Evolutionary conservation across 805 yeast genomes (phyloP), one percentile per base, ranked within the genome.

Genomic region (Yamadazyma laniorum): DNA sequence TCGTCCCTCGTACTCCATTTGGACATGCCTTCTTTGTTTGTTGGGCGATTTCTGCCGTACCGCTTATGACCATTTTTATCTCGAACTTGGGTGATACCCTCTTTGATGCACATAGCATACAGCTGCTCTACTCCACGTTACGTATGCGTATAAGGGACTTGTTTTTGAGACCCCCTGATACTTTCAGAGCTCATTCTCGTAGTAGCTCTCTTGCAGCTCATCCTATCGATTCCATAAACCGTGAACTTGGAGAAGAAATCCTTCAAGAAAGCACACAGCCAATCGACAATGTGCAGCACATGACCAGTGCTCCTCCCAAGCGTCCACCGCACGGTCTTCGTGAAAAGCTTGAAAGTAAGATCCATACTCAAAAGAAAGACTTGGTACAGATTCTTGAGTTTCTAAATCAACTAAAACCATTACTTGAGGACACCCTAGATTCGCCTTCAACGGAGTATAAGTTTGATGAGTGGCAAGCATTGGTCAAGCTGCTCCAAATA

Each of bases 41-140:
- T 7, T 89, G 96, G 96, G 83, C 89, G 0, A 55, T 89, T 15
- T 65, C 79, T 5, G 95, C 96, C 0, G 82, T 89, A 16, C 96
- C 96, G 1, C 66, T 87, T 35, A 87, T 88, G 95, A 85, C 95
- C 2, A 80, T 82, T 13, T 67, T 87, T 39, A 77, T 87, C 27
- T 80, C 90, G 1, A 79, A 77, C 36, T 64, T 82, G 32, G 86
- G 91, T 45, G 95, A 85, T 53, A 65, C 75, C 13, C 48, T 79
- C 6, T 65, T 74, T 53, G 55, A 56, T 21, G 34, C 40, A 37
- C 3, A 34, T 16, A 36, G 43, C 42, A n/a, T 18, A 4, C 16
- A 13, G 9, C 23, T 21, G 23, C 23, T 21, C 9, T 21, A 7
- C 9, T 6, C 9, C 6, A 21, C 23, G 23, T 7, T 21, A 7